These are phyloP conservation scores for Pythium phragmitis DNA, from an alignment of 352 stramenopile genomes.

Conservation along the genomic window DNA sequence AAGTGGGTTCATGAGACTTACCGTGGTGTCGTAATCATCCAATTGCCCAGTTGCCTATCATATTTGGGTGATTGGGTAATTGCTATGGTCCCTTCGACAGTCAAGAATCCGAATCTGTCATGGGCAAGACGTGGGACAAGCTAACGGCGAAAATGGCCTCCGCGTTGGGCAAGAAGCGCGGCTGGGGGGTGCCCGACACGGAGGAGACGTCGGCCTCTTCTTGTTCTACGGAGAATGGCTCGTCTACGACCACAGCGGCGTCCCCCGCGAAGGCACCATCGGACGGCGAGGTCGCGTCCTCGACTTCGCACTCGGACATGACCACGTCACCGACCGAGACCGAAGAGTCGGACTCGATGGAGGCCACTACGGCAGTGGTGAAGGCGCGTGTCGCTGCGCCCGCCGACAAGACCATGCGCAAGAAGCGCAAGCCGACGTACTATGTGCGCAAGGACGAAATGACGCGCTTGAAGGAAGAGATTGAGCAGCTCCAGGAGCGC, in stretches of 20 bases:
- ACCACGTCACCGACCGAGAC: slow-evolving; percentile 16
- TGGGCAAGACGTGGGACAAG: slow-evolving; percentile 22
- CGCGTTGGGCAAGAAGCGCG: slow-evolving; percentile 11
- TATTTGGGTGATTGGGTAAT: slow-evolving; percentile 1
- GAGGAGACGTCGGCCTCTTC: not conserved
- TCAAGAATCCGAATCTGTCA: not conserved
- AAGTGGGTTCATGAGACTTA: no score
- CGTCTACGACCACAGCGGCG: not conserved
- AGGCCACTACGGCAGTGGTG: not conserved
- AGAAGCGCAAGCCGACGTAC: slow-evolving; percentile 28
- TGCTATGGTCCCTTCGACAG: no score
- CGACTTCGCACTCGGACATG: slow-evolving; percentile 2
- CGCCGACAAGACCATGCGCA: slow-evolving; percentile 14
- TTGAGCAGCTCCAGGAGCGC: slow-evolving; percentile 20
- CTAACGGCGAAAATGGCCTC: slow-evolving; percentile 9
- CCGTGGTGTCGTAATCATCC: slow-evolving; percentile 9
- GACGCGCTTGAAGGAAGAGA: slow-evolving; percentile 21
- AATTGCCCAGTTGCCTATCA: not conserved
- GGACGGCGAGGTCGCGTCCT: not conserved
- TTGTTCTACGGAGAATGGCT: not conserved
- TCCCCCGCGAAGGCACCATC: not conserved
- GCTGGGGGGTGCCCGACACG: slow-evolving; percentile 8
- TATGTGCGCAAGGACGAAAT: slow-evolving; percentile 29
- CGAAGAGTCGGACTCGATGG: slow-evolving; percentile 20
- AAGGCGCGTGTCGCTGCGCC: not conserved